Evolutionary conservation across 768 basidiomycete species (phyloP).

Genomic region (Kwoniella mangroviensis): DNA sequence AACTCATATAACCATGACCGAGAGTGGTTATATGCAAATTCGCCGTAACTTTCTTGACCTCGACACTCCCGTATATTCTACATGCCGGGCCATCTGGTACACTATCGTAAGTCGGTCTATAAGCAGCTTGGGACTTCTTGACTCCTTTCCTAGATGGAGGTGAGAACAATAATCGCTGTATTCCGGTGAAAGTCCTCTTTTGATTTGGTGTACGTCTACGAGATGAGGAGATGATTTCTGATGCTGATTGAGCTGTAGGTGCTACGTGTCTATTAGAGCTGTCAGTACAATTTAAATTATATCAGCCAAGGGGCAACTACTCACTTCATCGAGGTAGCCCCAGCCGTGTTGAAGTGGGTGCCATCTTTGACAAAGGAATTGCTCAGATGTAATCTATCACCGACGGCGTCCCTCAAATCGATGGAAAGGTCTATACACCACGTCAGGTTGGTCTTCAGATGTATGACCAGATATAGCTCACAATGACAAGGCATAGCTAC

Average conservation of each 20-base stretch:
- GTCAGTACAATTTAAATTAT: not conserved
- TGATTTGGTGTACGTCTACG: slow-evolving; percentile 43
- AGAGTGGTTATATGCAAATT: slow-evolving; percentile 94
- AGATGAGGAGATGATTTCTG: slow-evolving; percentile 45
- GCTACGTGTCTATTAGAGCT: slow-evolving; percentile 9
- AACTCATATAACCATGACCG: slow-evolving; percentile 90
- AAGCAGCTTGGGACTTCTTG: slow-evolving; percentile 59
- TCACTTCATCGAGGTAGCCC: slow-evolving; percentile 74
- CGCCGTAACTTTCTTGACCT: slow-evolving; percentile 87
- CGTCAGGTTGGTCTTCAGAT: not conserved
- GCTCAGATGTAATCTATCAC: slow-evolving; percentile 85
- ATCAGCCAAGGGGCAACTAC: not conserved
- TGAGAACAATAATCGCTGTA: slow-evolving; percentile 40
- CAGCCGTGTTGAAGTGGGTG: slow-evolving; percentile 79
- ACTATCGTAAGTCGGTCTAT: slow-evolving; percentile 76
- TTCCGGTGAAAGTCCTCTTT: slow-evolving; percentile 37
- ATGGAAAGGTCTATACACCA: slow-evolving; percentile 72
- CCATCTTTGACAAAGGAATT: slow-evolving; percentile 82
- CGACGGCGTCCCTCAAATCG: slow-evolving; percentile 89
- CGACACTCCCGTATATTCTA: slow-evolving; percentile 78
- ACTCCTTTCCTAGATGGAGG: slow-evolving; percentile 24
- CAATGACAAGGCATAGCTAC: slow-evolving; percentile 93
- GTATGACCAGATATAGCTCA: slow-evolving; percentile 61
- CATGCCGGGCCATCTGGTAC: slow-evolving; percentile 74
- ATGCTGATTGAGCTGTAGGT: slow-evolving; percentile 44